A percentile compares a stretch with the other conserved stretches of the same genome.
These are phyloP conservation scores for Lyophyllum decastes DNA, from an alignment of 768 basidiomycete genomes.

Conservation along the genomic window DNA sequence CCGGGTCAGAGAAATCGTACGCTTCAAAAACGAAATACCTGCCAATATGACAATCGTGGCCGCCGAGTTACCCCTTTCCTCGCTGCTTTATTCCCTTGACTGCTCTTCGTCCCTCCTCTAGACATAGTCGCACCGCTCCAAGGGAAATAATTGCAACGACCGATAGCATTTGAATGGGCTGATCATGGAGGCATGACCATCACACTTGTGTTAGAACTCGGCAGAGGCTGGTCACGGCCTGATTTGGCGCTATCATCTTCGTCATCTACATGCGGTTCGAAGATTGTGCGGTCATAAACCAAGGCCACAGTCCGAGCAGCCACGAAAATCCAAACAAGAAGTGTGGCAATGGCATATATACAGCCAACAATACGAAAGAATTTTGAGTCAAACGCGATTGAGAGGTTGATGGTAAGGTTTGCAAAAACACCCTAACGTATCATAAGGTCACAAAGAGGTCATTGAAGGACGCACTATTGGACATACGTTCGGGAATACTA, in stretches of 20 bases:
- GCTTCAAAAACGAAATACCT: no score
- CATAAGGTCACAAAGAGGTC: neutral
- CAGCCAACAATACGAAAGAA: conserved; percentile 63
- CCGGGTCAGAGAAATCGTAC: no score
- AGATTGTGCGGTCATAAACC: conserved; percentile 12
- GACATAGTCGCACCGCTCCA: neutral
- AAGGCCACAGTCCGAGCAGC: conserved; percentile 40
- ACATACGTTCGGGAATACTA: conserved; percentile 71
- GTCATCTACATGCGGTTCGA: neutral
- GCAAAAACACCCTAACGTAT: conserved; percentile 60
- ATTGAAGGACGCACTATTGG: neutral
- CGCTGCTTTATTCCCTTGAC: no score
- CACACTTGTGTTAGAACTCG: neutral
- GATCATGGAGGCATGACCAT: neutral
- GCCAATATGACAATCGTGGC: no score
- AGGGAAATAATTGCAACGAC: neutral
- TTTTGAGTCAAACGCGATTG: conserved; percentile 46
- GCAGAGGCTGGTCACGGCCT: conserved; percentile 4
- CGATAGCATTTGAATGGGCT: neutral
- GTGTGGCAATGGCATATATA: conserved; percentile 49
- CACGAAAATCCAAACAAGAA: conserved; percentile 55
- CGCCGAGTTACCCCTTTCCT: no score
- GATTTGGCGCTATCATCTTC: neutral
- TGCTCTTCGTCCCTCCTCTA: no score
- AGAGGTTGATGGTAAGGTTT: conserved; percentile 58